Base-by-base conservation (phyloP, 176 grass and related monocot species). In the Olyra latifolia region DNA sequence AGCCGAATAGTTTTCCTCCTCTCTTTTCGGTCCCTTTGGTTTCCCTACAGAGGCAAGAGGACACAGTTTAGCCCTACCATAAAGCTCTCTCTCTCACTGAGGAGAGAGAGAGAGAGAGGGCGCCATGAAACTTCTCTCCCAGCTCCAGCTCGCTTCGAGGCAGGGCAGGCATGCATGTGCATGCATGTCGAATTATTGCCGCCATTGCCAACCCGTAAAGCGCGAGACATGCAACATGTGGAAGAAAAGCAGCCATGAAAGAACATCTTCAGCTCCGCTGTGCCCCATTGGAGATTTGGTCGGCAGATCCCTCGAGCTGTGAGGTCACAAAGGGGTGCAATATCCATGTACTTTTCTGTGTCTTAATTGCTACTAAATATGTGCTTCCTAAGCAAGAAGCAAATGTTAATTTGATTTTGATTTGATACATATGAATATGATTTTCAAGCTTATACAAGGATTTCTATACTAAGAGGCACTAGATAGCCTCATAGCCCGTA, bases 181-280 rank as follows among this genome's bases (percentile, higher is more conserved):
- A 82, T 40, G 83, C 70, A 89, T 43, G 82, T 62, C 29, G 50
- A 55, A 82, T 77, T 59, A 86, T 78, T 62, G 78, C 83, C 58
- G 66, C 58, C 78, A 76, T 86, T 82, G 88, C 83, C 87, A 89
- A 86, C 88, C 83, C 88, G 78, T 89, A 89, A 89, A 89, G 88
- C 66, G 82, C 50, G 62, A 77, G 71, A 64, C 83, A 86, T 15
- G 88, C 66, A 65, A 72, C 88, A 86, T 86, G 88, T 86, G 88
- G 72, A 89, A 66, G 66, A 82, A 89, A 89, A 86, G 88, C 78
- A 30, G 48, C 78, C 83, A 78, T 86, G 82, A 82, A 73, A 72
- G 57, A 89, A 85, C 83, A 85, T 57, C 72, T 81, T 50, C 47
- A 86, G 81, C 82, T 82, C 72, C 57, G n/a, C 57, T 67, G 30